Base-by-base conservation (phyloP, 306 rosid genomes). In the Inga oerstediana region DNA sequence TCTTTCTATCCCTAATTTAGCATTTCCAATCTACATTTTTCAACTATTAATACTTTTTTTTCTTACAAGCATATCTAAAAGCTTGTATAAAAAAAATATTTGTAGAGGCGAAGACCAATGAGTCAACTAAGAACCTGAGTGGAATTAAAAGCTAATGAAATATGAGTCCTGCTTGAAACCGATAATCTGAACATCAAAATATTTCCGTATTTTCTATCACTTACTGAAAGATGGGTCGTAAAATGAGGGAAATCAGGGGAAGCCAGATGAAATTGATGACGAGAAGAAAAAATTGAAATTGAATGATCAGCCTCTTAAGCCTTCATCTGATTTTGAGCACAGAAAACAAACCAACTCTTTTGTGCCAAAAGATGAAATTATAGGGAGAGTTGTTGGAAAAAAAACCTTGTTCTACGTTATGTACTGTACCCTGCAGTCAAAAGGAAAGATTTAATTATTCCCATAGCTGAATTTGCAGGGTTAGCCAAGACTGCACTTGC, bases 401-500 rank as follows among this genome's bases (percentile, higher is more conserved):
- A 76, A 44, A 27, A 15, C 10, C 32, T 52, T 0, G 4, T 87
- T 16, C 71, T 69, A 27, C 30, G 61, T 5, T 46, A 48, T 19
- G 46, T 87, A 35, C 10, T 81, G 0, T 59, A 72, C 14, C 10
- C 61, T 66, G 61, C 19, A 7, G 82, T 71, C 15, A 52, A 27
- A n/a, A 9, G 75, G 61, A 76, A 30, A 76, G 75, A 85, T 74
- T 85, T 84, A 30, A 22, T 87, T 12, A 45, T 80, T 73, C 52
- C 88, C 3, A 69, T 88, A 15, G 87, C 74, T 34, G 88, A 91
- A 11, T n/a, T 90, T 69, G 91, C 86, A 13, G 93, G 91, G 20
- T 67, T 90, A 43, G 91, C 89, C 4, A 88, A 88, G 76, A 90
- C 91, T 2, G 22, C 93, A 4, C 87, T 87, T 77, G 88, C 88